Conservation (phyloP, 176 grass and related monocot species). For the Poa annua region DNA sequence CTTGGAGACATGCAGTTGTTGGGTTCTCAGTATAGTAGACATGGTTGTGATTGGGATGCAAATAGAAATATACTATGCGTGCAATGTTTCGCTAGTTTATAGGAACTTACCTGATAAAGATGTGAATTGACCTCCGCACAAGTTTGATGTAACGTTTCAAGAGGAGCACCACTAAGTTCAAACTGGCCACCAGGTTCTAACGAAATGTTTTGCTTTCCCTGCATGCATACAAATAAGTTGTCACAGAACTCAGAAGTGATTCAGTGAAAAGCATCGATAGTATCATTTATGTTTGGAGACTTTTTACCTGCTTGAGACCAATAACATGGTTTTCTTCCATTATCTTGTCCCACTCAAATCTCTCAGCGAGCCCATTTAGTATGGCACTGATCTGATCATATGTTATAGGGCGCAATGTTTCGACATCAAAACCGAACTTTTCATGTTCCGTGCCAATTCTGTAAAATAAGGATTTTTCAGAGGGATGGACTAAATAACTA, state of each 20-base stretch:
- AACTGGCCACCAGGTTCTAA: conserved; percentile 96
- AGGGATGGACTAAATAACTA: neutral
- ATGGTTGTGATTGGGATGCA: no score
- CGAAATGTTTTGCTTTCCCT: conserved; percentile 96
- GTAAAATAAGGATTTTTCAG: conserved; percentile 25
- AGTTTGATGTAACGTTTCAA: conserved; percentile 96
- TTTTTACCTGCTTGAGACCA: conserved; percentile 83
- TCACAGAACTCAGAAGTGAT: neutral
- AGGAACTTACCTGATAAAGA: conserved; percentile 89
- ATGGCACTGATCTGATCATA: conserved; percentile 92
- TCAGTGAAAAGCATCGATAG: neutral
- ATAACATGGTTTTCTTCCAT: conserved; percentile 85
- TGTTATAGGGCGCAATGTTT: conserved; percentile 81
- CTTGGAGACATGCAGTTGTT: neutral
- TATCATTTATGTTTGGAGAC: neutral
- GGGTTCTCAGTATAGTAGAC: no score
- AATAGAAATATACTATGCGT: no score
- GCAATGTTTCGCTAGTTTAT: conserved; percentile 1
- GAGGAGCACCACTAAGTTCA: conserved; percentile 95
- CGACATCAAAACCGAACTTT: conserved; percentile 94
- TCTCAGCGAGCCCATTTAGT: conserved; percentile 80
- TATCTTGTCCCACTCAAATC: conserved; percentile 96
- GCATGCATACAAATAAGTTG: conserved; percentile 18
- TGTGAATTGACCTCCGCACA: conserved; percentile 99
- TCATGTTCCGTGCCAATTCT: conserved; percentile 99